These are phyloP conservation scores for Porogramme epimiltina DNA, from an alignment of 1,284 basidiomycete species.

Conservation along the genomic window DNA sequence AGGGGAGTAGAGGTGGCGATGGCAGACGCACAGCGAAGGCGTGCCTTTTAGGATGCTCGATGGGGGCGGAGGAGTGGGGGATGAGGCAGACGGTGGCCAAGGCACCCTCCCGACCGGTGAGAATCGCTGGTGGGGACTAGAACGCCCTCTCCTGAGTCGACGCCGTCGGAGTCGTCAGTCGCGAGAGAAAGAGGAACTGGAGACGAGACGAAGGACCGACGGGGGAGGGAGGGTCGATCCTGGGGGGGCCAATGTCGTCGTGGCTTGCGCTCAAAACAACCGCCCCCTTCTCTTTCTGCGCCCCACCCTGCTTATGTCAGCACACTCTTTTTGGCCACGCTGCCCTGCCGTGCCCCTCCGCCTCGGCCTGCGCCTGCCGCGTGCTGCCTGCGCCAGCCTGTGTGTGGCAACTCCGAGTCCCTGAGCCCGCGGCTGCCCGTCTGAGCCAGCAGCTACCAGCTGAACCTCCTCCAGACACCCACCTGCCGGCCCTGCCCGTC, in stretches of 20 bases:
- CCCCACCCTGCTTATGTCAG: slow-evolving; percentile 27
- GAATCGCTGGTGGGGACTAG: slow-evolving; percentile 30
- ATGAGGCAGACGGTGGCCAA: slow-evolving; percentile 34
- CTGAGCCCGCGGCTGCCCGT: not conserved
- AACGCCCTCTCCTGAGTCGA: slow-evolving; percentile 38
- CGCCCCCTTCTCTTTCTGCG: slow-evolving; percentile 13
- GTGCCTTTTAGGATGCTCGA: slow-evolving; percentile 72
- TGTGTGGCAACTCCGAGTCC: slow-evolving; percentile 1
- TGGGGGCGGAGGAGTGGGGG: slow-evolving; percentile 35
- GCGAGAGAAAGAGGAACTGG: slow-evolving; percentile 36
- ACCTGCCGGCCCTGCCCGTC: too few relatives aligned
- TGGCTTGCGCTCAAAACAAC: slow-evolving; percentile 29
- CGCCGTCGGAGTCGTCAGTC: slow-evolving; percentile 45
- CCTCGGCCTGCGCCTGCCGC: not conserved
- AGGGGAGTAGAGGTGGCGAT: slow-evolving; percentile 55
- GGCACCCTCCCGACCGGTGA: slow-evolving; percentile 29
- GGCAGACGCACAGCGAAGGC: slow-evolving; percentile 90
- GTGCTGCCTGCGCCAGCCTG: not conserved
- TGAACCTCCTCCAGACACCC: too few relatives aligned
- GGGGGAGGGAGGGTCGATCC: slow-evolving; percentile 48
- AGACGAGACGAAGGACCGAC: slow-evolving; percentile 38
- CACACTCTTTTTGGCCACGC: slow-evolving; percentile 8
- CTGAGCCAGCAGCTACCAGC: too few relatives aligned
- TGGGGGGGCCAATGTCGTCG: slow-evolving; percentile 37
- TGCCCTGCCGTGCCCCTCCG: not conserved